These are phyloP conservation scores for Phytopythium sindhum DNA, from an alignment of 352 stramenopile species.

Conservation along the genomic window DNA sequence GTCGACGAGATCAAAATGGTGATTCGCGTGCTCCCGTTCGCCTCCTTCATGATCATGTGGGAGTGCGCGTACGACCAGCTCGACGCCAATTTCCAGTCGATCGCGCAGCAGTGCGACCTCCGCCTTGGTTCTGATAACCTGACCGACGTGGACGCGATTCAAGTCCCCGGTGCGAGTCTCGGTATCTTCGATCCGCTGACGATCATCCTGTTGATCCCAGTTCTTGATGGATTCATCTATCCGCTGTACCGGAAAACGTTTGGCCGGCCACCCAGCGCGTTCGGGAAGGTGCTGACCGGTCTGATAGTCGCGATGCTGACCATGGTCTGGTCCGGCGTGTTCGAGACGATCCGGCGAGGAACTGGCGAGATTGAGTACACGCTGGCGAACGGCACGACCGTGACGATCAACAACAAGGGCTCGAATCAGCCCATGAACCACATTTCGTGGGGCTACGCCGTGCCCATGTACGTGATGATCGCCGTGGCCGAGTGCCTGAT, in stretches of 20 bases:
- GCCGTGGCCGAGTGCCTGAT: slow-evolving; percentile 86
- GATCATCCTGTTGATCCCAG: slow-evolving; percentile 76
- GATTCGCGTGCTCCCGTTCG: slow-evolving; percentile 80
- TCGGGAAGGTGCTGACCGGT: slow-evolving; percentile 76
- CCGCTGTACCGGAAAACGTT: slow-evolving; percentile 53
- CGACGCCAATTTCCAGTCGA: slow-evolving; percentile 87
- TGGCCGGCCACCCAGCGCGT: slow-evolving; percentile 61
- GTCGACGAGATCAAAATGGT: slow-evolving; percentile 87
- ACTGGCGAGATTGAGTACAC: slow-evolving; percentile 38
- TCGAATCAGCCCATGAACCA: slow-evolving; percentile 76
- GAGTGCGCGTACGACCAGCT: slow-evolving; percentile 85
- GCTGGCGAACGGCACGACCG: slow-evolving; percentile 16
- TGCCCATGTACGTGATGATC: slow-evolving; percentile 81
- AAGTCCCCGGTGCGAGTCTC: slow-evolving; percentile 74
- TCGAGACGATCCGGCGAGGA: slow-evolving; percentile 71
- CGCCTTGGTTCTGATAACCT: slow-evolving; percentile 36
- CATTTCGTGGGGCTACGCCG: slow-evolving; percentile 76
- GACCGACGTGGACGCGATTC: slow-evolving; percentile 28
- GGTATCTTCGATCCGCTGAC: slow-evolving; percentile 86
- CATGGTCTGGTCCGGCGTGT: slow-evolving; percentile 83
- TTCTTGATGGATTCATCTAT: slow-evolving; percentile 75
- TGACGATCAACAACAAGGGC: slow-evolving; percentile 46
- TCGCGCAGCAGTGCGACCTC: slow-evolving; percentile 81
- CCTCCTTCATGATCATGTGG: slow-evolving; percentile 90
- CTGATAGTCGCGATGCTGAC: slow-evolving; percentile 74